phyloP scores from a whole-genome alignment of 805 yeast species.

The Teunomyces lycoperdinae region DNA sequence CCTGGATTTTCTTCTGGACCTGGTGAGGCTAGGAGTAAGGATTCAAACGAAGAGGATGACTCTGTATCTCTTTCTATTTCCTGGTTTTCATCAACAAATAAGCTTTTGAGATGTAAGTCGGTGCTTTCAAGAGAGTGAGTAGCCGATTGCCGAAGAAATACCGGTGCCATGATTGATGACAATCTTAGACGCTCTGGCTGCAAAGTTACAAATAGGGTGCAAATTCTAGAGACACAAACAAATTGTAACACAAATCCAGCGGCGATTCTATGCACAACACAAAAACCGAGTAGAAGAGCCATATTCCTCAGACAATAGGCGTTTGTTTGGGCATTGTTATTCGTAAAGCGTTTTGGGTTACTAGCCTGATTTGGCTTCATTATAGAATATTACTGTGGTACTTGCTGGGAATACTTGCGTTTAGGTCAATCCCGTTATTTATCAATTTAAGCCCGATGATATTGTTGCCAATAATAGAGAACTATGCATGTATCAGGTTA shows the following conservation, averaged over 20 bases:
- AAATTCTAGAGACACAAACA: background rate
- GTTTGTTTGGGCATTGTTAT: no score
- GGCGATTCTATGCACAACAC: background rate
- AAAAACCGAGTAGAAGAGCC: background rate
- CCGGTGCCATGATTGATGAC: background rate
- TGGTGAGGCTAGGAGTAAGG: background rate
- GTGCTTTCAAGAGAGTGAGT: background rate
- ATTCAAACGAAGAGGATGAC: background rate
- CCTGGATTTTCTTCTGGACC: background rate
- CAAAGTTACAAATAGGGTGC: conserved; percentile 3
- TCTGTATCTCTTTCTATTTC: background rate
- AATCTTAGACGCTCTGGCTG: background rate
- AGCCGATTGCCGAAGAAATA: background rate
- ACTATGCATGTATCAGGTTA: no score
- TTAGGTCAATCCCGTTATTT: no score
- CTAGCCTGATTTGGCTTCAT: no score
- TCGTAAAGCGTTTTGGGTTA: no score
- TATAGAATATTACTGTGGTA: no score
- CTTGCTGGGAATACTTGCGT: no score
- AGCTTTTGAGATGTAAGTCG: background rate
- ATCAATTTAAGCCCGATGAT: no score
- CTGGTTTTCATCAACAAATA: background rate
- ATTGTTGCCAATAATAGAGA: no score
- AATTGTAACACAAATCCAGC: background rate
- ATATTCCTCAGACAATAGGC: no score